These are phyloP conservation scores for Chernovozyma aurita DNA, from an alignment of 1,139 yeast genomes.

Conservation along the genomic window DNA sequence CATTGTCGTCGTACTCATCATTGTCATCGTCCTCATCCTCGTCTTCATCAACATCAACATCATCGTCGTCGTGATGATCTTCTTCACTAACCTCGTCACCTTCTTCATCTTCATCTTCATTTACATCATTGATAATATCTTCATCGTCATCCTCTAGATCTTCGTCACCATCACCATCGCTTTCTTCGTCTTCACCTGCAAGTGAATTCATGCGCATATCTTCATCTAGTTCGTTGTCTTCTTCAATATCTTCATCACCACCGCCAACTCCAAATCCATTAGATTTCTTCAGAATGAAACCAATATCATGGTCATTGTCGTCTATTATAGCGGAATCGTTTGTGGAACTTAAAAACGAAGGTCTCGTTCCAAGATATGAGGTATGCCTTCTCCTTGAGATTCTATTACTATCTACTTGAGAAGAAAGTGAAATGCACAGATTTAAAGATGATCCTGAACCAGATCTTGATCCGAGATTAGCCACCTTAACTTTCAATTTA, in stretches of 20 bases:
- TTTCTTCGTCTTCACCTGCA: slow-evolving; percentile 15
- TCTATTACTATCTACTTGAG: not conserved
- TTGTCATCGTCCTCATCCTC: slow-evolving; percentile 10
- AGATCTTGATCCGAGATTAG: slow-evolving; percentile 10
- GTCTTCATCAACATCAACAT: slow-evolving; percentile 8
- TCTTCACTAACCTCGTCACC: not conserved
- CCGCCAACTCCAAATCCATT: too few relatives aligned
- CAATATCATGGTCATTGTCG: slow-evolving; percentile 7
- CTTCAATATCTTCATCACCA: slow-evolving; percentile 7
- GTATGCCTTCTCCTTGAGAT: slow-evolving; percentile 26
- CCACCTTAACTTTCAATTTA: not conserved
- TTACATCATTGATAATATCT: slow-evolving; percentile 11
- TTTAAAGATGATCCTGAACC: slow-evolving; percentile 8
- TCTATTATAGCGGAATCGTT: slow-evolving; percentile 9
- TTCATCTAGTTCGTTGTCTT: slow-evolving; percentile 10
- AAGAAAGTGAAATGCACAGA: slow-evolving; percentile 4
- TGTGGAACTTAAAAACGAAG: slow-evolving; percentile 14
- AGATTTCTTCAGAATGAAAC: too few relatives aligned
- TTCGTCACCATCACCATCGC: slow-evolving; percentile 6
- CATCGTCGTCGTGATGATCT: not conserved
- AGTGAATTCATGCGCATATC: slow-evolving; percentile 13
- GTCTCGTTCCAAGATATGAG: slow-evolving; percentile 26
- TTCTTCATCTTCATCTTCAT: slow-evolving; percentile 16
- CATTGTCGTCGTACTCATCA: slow-evolving; percentile 13
- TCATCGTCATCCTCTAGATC: slow-evolving; percentile 9